Conservation (phyloP, 192 early-diverging fungal genomes). For the Thamnidium elegans region DNA sequence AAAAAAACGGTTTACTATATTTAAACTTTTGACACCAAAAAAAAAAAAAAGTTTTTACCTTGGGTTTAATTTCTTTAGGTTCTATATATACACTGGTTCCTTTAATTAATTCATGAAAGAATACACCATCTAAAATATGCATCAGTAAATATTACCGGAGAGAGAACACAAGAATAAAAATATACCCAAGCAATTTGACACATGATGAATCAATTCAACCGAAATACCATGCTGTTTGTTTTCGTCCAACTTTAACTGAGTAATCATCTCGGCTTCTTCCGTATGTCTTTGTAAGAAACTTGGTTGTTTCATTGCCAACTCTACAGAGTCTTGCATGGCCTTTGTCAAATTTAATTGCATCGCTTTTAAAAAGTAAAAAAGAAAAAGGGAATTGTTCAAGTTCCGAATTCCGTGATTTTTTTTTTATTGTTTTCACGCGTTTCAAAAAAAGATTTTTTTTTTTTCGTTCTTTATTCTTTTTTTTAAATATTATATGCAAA, state of each 20-base stretch:
- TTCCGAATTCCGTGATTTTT: no score
- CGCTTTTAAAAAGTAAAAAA: neutral
- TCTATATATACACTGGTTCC: conserved; percentile 10
- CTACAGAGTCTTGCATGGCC: conserved; percentile 2
- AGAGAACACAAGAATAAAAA: neutral
- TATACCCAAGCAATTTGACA: neutral
- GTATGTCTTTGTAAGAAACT: neutral
- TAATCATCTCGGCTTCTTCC: conserved; percentile 12
- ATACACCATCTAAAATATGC: conserved; percentile 1
- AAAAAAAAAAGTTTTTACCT: conserved; percentile 5
- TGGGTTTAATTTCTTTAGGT: conserved; percentile 11
- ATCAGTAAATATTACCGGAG: neutral
- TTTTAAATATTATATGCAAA: no score
- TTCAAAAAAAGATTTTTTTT: no score
- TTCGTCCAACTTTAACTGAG: neutral
- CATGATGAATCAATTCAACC: conserved; percentile 4
- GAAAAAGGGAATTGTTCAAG: neutral
- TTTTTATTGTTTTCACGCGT: no score
- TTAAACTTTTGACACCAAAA: neutral
- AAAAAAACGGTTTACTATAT: neutral
- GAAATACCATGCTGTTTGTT: neutral
- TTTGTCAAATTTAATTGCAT: conserved; percentile 13
- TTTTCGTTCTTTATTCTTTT: no score
- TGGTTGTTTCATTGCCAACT: neutral
- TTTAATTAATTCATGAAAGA: conserved; percentile 24